phyloP scores from a whole-genome alignment of 2,329 filamentous ascomycete genomes.

The Monilinia vaccinii-corymbosi region DNA sequence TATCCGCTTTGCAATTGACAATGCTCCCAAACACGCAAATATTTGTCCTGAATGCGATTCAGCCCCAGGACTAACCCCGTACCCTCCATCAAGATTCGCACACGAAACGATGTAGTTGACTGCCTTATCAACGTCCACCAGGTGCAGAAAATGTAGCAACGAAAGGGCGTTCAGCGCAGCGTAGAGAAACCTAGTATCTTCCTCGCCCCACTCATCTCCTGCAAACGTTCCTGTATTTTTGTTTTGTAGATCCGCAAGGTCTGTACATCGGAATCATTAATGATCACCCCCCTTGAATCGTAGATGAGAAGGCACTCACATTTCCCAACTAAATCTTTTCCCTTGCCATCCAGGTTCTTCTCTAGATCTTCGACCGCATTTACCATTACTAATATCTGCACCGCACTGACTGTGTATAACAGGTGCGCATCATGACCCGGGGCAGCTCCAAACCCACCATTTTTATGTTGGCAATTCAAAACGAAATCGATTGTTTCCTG shows the following conservation, averaged over 20 bases:
- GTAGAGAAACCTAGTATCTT: conserved; percentile 91
- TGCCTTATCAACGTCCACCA: conserved; percentile 73
- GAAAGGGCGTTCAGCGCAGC: conserved; percentile 84
- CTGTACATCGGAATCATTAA: conserved; percentile 32
- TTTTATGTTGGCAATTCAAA: conserved; percentile 84
- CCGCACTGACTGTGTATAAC: conserved; percentile 88
- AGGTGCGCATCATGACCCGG: conserved; percentile 94
- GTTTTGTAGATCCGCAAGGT: conserved; percentile 77
- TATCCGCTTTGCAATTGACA: conserved; percentile 73
- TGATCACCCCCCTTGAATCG: conserved; percentile 11
- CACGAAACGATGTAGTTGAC: conserved; percentile 73
- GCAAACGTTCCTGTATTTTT: conserved; percentile 75
- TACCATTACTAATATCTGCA: conserved; percentile 83
- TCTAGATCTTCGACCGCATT: conserved; percentile 82
- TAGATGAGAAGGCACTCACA: conserved; percentile 51
- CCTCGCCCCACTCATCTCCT: conserved; percentile 94
- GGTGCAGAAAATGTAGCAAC: conserved; percentile 61
- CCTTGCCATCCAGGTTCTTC: conserved; percentile 37
- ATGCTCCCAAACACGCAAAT: conserved; percentile 82
- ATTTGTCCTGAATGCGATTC: conserved; percentile 95
- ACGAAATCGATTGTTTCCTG: conserved; percentile 82
- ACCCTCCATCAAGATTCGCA: conserved; percentile 90
- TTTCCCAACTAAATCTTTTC: conserved; percentile 64
- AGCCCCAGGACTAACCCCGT: conserved; percentile 79
- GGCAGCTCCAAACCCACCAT: conserved; percentile 86